phyloP scores from a whole-genome alignment of 495 filamentous ascomycete species.

The Daldinia decipiens region DNA sequence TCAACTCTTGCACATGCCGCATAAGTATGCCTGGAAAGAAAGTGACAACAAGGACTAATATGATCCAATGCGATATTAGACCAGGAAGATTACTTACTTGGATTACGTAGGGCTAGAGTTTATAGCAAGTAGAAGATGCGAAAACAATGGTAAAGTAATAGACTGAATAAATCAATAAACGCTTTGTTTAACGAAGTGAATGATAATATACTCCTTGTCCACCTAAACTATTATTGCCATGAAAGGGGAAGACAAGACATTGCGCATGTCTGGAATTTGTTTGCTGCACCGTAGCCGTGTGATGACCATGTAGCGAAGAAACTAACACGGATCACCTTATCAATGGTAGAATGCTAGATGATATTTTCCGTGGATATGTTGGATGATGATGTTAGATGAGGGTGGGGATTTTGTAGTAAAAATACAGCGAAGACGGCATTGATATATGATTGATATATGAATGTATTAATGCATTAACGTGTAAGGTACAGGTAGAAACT shows the following conservation, averaged over 20 bases:
- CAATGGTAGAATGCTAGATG: background rate
- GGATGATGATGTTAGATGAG: background rate
- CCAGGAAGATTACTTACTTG: background rate
- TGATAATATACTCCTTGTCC: too few species aligned
- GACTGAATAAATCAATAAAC: background rate
- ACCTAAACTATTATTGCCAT: too few species aligned
- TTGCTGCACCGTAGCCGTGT: background rate
- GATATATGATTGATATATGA: background rate
- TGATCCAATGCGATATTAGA: background rate
- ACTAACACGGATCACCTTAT: background rate
- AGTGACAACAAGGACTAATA: background rate
- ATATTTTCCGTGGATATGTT: background rate
- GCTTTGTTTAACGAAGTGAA: background rate
- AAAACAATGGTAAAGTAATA: background rate
- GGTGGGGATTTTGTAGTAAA: background rate
- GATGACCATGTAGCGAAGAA: background rate
- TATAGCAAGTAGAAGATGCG: background rate
- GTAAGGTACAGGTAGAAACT: background rate
- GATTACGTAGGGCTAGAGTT: background rate
- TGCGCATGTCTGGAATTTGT: background rate
- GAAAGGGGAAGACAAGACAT: too few species aligned
- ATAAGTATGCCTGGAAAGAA: background rate
- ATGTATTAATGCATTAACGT: background rate
- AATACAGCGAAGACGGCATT: background rate
- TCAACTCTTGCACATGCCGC: background rate